These are phyloP conservation scores for Fusarium sp. DNA, from an alignment of 2,329 filamentous ascomycete species.

Conservation along the genomic window DNA sequence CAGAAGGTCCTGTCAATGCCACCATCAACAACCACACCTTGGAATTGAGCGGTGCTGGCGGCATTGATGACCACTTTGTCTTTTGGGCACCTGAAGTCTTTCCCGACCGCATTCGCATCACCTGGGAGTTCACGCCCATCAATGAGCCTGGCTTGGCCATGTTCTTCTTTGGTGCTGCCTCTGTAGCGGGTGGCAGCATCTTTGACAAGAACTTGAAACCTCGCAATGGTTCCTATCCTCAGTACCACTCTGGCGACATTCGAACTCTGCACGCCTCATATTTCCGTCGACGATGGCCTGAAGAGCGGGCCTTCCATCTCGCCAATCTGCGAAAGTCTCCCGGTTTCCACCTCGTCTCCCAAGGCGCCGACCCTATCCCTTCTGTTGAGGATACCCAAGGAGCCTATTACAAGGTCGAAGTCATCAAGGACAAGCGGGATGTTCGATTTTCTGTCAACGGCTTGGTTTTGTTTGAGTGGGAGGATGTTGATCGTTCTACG, in stretches of 20 bases:
- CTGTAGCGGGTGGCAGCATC: conserved; percentile 36
- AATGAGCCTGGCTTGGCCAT: conserved; percentile 37
- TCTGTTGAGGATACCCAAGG: conserved; percentile 33
- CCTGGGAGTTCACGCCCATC: conserved; percentile 37
- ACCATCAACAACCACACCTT: conserved; percentile 37
- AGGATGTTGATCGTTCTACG: conserved; percentile 32
- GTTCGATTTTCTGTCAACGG: conserved; percentile 32
- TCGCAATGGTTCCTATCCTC: conserved; percentile 38
- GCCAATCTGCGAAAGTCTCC: conserved; percentile 41
- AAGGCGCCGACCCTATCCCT: conserved; percentile 39
- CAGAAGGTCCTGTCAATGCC: conserved; percentile 35
- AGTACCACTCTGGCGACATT: conserved; percentile 41
- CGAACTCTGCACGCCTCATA: conserved; percentile 40
- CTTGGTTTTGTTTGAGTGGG: conserved; percentile 32
- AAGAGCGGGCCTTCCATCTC: conserved; percentile 38
- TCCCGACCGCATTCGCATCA: conserved; percentile 38
- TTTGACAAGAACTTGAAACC: conserved; percentile 33
- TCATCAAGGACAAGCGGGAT: conserved; percentile 35
- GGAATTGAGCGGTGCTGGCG: conserved; percentile 30
- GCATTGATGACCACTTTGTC: conserved; percentile 34
- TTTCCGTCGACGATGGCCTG: conserved; percentile 40
- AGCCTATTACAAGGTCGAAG: conserved; percentile 37
- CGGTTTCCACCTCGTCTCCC: conserved; percentile 38
- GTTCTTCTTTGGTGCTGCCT: conserved; percentile 39
- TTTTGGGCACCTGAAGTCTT: conserved; percentile 39